phyloP scores from a whole-genome alignment of 441 rosid genomes.

The Gossypium schwendimanii region DNA sequence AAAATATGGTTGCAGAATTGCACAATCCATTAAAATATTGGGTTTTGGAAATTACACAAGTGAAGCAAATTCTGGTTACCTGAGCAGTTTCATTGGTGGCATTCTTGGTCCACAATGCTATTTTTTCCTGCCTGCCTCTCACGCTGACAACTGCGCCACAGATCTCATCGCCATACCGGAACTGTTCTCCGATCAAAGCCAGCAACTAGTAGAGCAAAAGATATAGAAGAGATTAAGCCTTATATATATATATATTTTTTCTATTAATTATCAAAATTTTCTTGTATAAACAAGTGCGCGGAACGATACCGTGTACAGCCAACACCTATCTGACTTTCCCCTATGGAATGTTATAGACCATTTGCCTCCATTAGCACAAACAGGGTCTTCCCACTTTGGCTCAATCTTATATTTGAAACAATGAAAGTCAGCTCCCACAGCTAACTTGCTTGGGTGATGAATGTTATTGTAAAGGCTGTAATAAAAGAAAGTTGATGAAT shows the following conservation, averaged over 20 bases:
- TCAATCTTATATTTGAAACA: slow-evolving; percentile 83
- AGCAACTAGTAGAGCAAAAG: slow-evolving; percentile 41
- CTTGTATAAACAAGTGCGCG: background rate
- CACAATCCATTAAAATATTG: background rate
- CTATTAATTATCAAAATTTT: background rate
- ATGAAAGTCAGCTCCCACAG: slow-evolving; percentile 58
- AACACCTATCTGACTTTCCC: slow-evolving; percentile 60
- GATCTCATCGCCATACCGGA: slow-evolving; percentile 75
- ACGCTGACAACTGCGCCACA: slow-evolving; percentile 86
- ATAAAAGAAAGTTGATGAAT: background rate
- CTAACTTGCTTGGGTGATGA: slow-evolving; percentile 63
- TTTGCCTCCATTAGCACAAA: slow-evolving; percentile 88
- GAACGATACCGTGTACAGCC: slow-evolving; percentile 65
- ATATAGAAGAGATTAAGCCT: background rate
- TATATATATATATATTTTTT: background rate
- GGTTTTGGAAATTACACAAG: background rate
- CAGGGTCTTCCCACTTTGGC: slow-evolving; percentile 95
- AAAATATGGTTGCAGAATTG: background rate
- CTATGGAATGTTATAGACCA: slow-evolving; percentile 53
- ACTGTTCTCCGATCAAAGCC: slow-evolving; percentile 92
- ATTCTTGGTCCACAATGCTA: slow-evolving; percentile 85
- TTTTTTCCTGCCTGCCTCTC: slow-evolving; percentile 57
- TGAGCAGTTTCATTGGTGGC: slow-evolving; percentile 77
- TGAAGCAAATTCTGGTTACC: slow-evolving; percentile 31
- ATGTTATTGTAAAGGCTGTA: slow-evolving; percentile 73